A percentile compares a stretch with the other conserved stretches of the same genome.
phyloP scores from a whole-genome alignment of 805 yeast species.

The Jamesozyma piceae region DNA sequence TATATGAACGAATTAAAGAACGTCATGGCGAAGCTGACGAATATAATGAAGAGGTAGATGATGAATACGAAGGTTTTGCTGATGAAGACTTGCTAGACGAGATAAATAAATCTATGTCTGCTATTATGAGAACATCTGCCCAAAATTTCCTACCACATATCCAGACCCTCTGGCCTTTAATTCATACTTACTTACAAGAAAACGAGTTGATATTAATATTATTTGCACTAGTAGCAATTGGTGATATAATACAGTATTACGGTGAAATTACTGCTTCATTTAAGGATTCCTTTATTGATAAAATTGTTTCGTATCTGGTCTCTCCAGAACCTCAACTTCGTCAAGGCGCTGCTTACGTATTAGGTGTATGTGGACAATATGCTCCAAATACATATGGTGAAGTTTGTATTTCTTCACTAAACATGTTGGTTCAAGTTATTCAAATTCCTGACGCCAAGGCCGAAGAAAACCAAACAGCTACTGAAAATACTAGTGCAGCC shows the following conservation, averaged over 20 bases:
- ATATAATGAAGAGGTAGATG: conserved; percentile 77
- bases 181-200: conserved; percentile 51
- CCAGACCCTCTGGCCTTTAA: conserved; percentile 52
- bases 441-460: conserved; percentile 71
- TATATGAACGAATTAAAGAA: conserved; percentile 57
- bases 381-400: conserved; percentile 60
- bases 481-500: conserved; percentile 76
- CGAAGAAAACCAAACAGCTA: conserved; percentile 78
- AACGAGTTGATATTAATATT: conserved; percentile 59
- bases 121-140: conserved; percentile 57
- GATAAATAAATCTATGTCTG: conserved; percentile 62
- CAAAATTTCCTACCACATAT: conserved; percentile 54
- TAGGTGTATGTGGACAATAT: conserved; percentile 78
- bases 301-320: conserved; percentile 57
- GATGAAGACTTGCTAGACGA: conserved; percentile 89
- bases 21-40: conserved; percentile 76
- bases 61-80: conserved; percentile 71
- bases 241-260: conserved; percentile 72
- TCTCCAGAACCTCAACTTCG: conserved; percentile 64
- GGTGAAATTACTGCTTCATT: conserved; percentile 60
- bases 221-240: conserved; percentile 71
- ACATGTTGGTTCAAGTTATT: conserved; percentile 62
- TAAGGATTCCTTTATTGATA: conserved; percentile 54
- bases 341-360: conserved; percentile 76
- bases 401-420: conserved; percentile 60